These are phyloP conservation scores for Gilbertella persicaria DNA, from an alignment of 371 early-diverging fungal genomes.

Conservation along the genomic window DNA sequence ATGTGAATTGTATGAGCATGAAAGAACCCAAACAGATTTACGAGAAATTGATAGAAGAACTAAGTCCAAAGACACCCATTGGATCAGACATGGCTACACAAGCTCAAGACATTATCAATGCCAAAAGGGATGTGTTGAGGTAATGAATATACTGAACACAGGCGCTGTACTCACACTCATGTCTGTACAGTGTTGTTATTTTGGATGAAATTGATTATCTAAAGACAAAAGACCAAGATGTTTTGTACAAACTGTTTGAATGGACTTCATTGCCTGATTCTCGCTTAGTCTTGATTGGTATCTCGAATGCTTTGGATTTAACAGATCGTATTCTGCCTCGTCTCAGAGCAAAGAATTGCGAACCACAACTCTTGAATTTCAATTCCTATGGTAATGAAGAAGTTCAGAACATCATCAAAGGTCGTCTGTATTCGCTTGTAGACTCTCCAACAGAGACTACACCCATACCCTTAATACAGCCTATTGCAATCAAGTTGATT, in stretches of 20 bases:
- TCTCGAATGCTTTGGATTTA: conserved; percentile 93
- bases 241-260: conserved; percentile 88
- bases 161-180: not conserved
- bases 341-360: conserved; percentile 80
- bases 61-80: conserved; percentile 26
- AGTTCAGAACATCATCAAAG: conserved; percentile 82
- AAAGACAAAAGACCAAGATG: conserved; percentile 77
- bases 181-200: conserved; percentile 67
- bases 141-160: too few relatives aligned
- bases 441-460: conserved; percentile 17
- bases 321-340: conserved; percentile 88
- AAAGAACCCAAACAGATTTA: conserved; percentile 73
- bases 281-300: conserved; percentile 84
- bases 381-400: conserved; percentile 83
- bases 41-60: conserved; percentile 56
- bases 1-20: conserved; percentile 88
- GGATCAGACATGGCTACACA: conserved; percentile 34
- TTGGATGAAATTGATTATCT: conserved; percentile 94
- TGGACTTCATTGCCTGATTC: conserved; percentile 67
- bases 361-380: conserved; percentile 82
- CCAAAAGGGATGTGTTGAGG: conserved; percentile 43
- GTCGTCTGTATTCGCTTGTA: conserved; percentile 62
- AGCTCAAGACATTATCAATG: conserved; percentile 37
- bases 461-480: conserved; percentile 68
- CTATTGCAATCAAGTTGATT: conserved; percentile 88